Evolutionary conservation across 495 filamentous ascomycete species (phyloP), one percentile per base, ranked within the genome.

Genomic region (Parathielavia hyrcaniae): DNA sequence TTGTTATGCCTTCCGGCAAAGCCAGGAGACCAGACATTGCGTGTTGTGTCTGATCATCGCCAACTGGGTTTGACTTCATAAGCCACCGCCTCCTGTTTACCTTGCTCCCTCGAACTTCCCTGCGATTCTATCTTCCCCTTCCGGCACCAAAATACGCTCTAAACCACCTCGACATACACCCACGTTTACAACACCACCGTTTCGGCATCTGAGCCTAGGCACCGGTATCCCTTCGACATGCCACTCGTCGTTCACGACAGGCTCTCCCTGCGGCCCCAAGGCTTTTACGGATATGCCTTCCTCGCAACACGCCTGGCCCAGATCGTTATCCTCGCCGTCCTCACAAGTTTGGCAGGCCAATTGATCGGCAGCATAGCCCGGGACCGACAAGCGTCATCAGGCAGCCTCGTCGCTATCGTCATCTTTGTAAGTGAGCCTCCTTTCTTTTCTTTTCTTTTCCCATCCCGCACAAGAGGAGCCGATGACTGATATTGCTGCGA

Each of bases 221-320:
- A 52, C 13, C 4, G 10, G 40, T 36, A 50, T 14, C 20, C 35
- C 13, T 30, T 38, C 35, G 22, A n/a, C 43, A 56, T 56, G 53
- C 34, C 13, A 0, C 19, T 34, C n/a, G 38, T 34, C 20, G 35
- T 40, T 2, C 53, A 32, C 43, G 47, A 60, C 44, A 59, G 50
- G 19, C 49, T 30, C 19, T 55, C 58, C 8, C 49, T 64, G 22
- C 48, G 50, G 12, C 62, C 58, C 8, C 58, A 36, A 30, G 58
- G 55, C 39, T 53, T 61, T 22, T 57, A 48, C 20, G 55, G 38
- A 19, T 61, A 55, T 35, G 35, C 48, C 19, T 59, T 64, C 32
- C 50, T 64, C 16, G 13, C 51, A 14, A 22, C 55, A 2, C 54
- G 58, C n/a, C 23, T 36, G 1, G 30, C 34, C 10, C 38, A 35